These are phyloP conservation scores for Guillardia theta DNA, from an alignment of 78 protist genomes.

Conservation along the genomic window DNA sequence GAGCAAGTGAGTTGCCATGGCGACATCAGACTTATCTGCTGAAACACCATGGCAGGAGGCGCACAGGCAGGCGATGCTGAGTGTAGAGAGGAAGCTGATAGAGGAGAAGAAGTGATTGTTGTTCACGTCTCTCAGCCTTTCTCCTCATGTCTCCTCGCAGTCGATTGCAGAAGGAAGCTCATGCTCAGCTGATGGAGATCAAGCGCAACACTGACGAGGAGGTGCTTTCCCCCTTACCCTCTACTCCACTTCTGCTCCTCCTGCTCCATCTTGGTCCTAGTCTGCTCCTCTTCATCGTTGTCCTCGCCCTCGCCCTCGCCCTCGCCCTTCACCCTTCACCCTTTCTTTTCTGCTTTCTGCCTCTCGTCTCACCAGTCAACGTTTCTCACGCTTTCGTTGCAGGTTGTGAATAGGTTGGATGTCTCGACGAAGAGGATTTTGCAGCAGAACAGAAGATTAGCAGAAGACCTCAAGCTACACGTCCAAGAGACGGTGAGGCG, in stretches of 20 bases:
- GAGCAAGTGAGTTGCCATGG: not conserved
- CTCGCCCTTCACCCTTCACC: too few species aligned
- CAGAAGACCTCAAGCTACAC: conserved; percentile 20
- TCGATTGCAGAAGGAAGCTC: not conserved
- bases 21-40: too few species aligned
- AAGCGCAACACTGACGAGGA: conserved; percentile 12
- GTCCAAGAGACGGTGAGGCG: not conserved
- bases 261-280: too few species aligned
- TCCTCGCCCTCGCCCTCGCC: too few species aligned
- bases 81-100: not conserved
- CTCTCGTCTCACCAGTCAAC: not conserved
- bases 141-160: not conserved
- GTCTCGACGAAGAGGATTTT: conserved; percentile 4
- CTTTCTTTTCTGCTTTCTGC: too few species aligned
- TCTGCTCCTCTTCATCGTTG: too few species aligned
- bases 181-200: not conserved
- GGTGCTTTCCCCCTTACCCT: not conserved
- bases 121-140: not conserved
- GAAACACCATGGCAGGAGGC: too few species aligned
- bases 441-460: not conserved
- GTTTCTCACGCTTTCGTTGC: not conserved
- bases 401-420: not conserved
- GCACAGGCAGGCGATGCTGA: not conserved
- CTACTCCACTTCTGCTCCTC: too few species aligned
- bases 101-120: conserved; percentile 1